These are phyloP conservation scores for Candida rishiriensis DNA, from an alignment of 805 yeast genomes.

Conservation along the genomic window DNA sequence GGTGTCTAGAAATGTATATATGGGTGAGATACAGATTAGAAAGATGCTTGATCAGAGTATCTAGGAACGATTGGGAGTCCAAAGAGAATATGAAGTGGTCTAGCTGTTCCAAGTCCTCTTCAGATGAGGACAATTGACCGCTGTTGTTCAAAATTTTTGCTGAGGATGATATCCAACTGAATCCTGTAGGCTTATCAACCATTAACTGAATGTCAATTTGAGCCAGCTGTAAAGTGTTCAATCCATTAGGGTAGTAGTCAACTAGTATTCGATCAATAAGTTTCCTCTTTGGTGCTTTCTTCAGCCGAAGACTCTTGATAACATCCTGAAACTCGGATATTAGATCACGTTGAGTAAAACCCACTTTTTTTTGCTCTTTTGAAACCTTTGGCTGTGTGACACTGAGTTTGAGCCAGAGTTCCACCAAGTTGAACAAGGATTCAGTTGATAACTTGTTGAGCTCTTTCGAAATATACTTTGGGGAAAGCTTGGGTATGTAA, in stretches of 20 bases:
- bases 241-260: constrained; percentile 51
- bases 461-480: constrained; percentile 21
- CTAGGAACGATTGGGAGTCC: constrained; percentile 49
- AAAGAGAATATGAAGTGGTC: constrained; percentile 33
- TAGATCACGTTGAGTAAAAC: constrained; percentile 16
- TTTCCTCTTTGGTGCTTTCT: constrained; percentile 24
- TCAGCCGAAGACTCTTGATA: constrained; percentile 7
- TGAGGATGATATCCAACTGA: constrained; percentile 45
- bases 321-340: constrained; percentile 13
- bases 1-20: constrained; percentile 63
- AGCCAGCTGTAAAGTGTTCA: constrained; percentile 62
- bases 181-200: constrained; percentile 50
- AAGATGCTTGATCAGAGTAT: constrained; percentile 42
- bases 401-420: constrained; percentile 30
- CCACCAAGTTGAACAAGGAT: constrained; percentile 28
- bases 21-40: constrained; percentile 55
- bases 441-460: constrained; percentile 23
- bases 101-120: constrained; percentile 18
- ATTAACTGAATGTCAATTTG: constrained; percentile 65
- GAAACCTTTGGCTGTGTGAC: constrained; percentile 26
- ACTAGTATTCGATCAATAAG: constrained; percentile 42
- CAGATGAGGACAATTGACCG: constrained; percentile 6
- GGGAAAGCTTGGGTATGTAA: constrained; percentile 28
- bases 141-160: constrained; percentile 31
- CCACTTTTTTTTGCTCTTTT: constrained; percentile 14